Evolutionary conservation across 352 stramenopile species (phyloP), one percentile per base, ranked within the genome.

Genomic region (Pythium sukuiense): DNA sequence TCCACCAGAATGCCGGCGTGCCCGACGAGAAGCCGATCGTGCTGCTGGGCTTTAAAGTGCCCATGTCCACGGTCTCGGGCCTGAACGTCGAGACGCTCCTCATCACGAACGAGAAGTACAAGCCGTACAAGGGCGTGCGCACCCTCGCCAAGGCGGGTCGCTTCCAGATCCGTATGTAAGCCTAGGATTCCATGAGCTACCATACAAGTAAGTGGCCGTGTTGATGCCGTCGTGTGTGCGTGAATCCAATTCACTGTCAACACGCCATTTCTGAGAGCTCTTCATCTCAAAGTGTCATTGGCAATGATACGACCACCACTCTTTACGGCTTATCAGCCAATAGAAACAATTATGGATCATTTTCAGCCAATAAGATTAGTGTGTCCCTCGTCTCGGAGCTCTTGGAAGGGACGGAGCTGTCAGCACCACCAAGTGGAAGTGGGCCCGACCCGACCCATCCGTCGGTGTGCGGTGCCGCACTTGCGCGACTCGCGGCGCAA

Each of bases 81-180:
- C 74, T 99, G 52, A 92, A 95, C 48, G 96, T 99, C 45, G 93
- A 97, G 72, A 98, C 96, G 49, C 73, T 99, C 49, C 68, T 96
- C 46, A 85, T 99, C 55, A 95, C 88, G 32, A 98, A 98, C 72
- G 97, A 99, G 78, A 92, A 91, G 63, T 99, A 99, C 81, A 97
- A 96, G 67, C 97, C 97, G 8, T 99, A 99, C 88, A 99, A 99
- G 85, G 97, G 96, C 33, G 96, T 99, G 53, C 88, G 96, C 59
- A 98, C 97, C 55, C 91, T 99, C 68, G 97, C 96, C 33, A 98
- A 98, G 73, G 93, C 93, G 61, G 96, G 96, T 0, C 87, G 93
- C 39, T 98, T 98, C 83, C 95, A 98, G 84, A 97, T 98, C 74
- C 90, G 93, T 64, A 97, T 88, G 82, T 97, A 74, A 41, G 12